Evolutionary conservation across 345 rosid genomes (phyloP).

Genomic region (Ceriops tagal): DNA sequence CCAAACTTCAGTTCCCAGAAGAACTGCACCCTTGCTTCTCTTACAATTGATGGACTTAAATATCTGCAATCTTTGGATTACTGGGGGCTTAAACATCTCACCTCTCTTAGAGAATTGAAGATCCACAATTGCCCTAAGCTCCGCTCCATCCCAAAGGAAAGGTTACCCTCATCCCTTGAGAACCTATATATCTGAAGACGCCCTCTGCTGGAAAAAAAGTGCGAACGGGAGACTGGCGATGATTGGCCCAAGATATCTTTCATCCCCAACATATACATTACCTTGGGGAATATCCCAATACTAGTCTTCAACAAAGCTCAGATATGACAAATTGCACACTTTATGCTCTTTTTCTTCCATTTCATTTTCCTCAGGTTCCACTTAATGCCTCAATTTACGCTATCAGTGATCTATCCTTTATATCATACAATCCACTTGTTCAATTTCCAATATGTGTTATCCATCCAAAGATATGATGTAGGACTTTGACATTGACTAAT

Average conservation of each 20-base stretch:
- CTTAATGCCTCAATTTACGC: too few species aligned
- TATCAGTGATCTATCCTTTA: too few species aligned
- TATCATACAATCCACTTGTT: too few species aligned
- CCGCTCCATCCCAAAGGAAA: constrained; percentile 4
- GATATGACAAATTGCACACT: too few species aligned
- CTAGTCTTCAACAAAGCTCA: too few species aligned
- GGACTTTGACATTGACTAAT: too few species aligned
- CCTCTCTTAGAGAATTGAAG: background rate
- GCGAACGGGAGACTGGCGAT: constrained; percentile 2
- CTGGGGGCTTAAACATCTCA: constrained; percentile 12
- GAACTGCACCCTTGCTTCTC: constrained; percentile 1
- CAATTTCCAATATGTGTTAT: too few species aligned
- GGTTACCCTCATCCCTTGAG: constrained; percentile 7
- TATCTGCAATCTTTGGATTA: background rate
- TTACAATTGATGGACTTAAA: background rate
- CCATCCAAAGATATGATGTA: too few species aligned
- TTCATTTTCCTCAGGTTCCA: too few species aligned
- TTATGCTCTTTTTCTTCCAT: too few species aligned
- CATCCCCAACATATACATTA: too few species aligned
- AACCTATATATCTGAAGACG: background rate
- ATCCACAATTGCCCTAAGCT: constrained; percentile 7
- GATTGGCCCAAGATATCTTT: constrained; percentile 14
- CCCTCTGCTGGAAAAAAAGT: constrained; percentile 9
- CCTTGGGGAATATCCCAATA: background rate
- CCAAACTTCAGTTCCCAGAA: too few species aligned